These are phyloP conservation scores for Collybiopsis confluens DNA, from an alignment of 768 basidiomycete species.

Conservation along the genomic window DNA sequence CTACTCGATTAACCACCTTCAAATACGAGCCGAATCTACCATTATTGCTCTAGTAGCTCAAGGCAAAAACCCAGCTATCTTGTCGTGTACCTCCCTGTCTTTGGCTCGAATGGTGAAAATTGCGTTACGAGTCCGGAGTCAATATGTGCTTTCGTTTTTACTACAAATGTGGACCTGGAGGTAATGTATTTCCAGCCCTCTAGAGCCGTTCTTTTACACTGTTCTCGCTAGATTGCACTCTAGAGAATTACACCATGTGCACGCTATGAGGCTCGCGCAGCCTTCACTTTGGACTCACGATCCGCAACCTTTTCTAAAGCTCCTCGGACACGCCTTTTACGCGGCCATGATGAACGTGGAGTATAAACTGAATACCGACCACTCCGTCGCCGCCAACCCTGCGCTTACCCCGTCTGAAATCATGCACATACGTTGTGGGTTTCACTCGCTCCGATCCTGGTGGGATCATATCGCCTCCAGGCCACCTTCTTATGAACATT, in stretches of 20 bases:
- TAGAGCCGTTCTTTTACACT: background rate
- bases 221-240: constrained; percentile 13
- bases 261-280: constrained; percentile 25
- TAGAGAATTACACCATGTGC: constrained; percentile 21
- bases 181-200: background rate
- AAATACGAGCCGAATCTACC: background rate
- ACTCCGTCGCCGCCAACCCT: constrained; percentile 13
- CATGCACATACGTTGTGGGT: constrained; percentile 29
- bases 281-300: constrained; percentile 15
- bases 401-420: constrained; percentile 24
- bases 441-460: constrained; percentile 27
- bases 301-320: constrained; percentile 15
- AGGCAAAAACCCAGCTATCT: background rate
- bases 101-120: background rate
- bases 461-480: constrained; percentile 27
- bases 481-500: constrained; percentile 25
- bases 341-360: constrained; percentile 24
- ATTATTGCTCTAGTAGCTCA: background rate
- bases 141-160: background rate
- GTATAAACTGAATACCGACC: constrained; percentile 15
- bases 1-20: background rate
- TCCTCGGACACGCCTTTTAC: constrained; percentile 30
- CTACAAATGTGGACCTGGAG: constrained; percentile 6
- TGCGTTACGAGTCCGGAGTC: background rate
- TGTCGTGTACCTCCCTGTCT: background rate